Evolutionary conservation across 176 grass and related monocot genomes (phyloP), one percentile per base, ranked within the genome.

Genomic region (Carex pumila): DNA sequence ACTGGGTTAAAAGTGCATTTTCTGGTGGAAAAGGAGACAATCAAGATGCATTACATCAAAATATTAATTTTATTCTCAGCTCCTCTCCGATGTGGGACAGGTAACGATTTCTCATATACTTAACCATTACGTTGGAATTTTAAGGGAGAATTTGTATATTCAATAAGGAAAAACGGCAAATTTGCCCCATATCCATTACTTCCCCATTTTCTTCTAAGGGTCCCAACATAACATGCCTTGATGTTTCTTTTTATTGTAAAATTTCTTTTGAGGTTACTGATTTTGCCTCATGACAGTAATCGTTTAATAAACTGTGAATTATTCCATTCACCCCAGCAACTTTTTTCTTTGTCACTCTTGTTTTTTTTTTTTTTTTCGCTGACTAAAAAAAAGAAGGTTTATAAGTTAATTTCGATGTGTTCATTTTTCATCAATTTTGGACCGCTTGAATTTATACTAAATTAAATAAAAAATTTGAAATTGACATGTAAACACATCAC

Each of bases 11-110:
- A 92, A 89, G 89, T 84, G 89, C 91, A 85, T 90, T 95, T 88
- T 60, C 81, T 69, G 88, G 90, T 83, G 90, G 87, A 88, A 95
- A 90, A 70, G 81, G 75, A 77, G 89, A 89, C 50, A 88, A 82
- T 84, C 92, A 91, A 79, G 89, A 93, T 87, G 81, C 61, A 1
- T 75, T 87, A 21, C 76, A 86, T 88, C 89, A 92, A 85, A 98
- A 93, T 80, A 85, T 98, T 43, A 37, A 89, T 80, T 92, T 80
- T 80, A 93, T 95, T 84, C 88, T 98, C 12, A 92, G 89, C 55
- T 90, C 95, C 63, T 93, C 95, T 12, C 95, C 95, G 71, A 95
- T 98, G 92, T 95, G 95, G 95, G 95, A 98, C 87, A 87, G 95
- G 95, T 98, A 89, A 72, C 9, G 13, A 7, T 83, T 83, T 83